These are phyloP conservation scores for Nectriaceae sp. DNA, from an alignment of 2,329 filamentous ascomycete species.

Conservation along the genomic window DNA sequence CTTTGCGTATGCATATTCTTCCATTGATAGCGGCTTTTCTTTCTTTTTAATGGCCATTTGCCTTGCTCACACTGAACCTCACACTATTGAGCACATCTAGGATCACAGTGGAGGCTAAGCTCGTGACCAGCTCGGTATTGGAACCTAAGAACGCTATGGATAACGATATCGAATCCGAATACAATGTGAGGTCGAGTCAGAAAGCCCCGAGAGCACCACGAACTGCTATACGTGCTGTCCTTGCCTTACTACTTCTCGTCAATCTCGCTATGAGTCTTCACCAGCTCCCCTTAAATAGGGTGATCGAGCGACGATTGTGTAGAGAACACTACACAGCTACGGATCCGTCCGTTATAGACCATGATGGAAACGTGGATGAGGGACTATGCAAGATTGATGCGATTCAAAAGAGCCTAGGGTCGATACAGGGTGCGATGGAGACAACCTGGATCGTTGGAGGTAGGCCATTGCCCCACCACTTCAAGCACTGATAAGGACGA, in stretches of 20 bases:
- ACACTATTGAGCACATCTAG: too few species aligned
- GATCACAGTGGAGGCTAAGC: too few species aligned
- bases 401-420: constrained; percentile 53
- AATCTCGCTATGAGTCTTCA: constrained; percentile 51
- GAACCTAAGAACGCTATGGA: too few species aligned
- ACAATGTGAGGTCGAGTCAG: too few species aligned
- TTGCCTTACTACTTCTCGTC: constrained; percentile 45
- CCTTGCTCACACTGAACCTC: too few species aligned
- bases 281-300: constrained; percentile 47
- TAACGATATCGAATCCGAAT: too few species aligned
- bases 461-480: constrained; percentile 27
- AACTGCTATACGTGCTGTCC: constrained; percentile 31
- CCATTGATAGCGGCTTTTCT: too few species aligned
- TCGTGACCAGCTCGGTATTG: too few species aligned
- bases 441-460: constrained; percentile 51
- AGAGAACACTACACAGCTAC: constrained; percentile 47
- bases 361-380: constrained; percentile 48
- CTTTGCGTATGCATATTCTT: too few species aligned
- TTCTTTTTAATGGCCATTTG: too few species aligned
- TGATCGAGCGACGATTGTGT: constrained; percentile 51
- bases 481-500: accelerated
- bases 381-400: constrained; percentile 54
- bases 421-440: constrained; percentile 53
- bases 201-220: too few species aligned
- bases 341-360: constrained; percentile 33